Base-by-base conservation (phyloP, 2,329 filamentous ascomycete genomes). In the Xylariomycetidae sp. region DNA sequence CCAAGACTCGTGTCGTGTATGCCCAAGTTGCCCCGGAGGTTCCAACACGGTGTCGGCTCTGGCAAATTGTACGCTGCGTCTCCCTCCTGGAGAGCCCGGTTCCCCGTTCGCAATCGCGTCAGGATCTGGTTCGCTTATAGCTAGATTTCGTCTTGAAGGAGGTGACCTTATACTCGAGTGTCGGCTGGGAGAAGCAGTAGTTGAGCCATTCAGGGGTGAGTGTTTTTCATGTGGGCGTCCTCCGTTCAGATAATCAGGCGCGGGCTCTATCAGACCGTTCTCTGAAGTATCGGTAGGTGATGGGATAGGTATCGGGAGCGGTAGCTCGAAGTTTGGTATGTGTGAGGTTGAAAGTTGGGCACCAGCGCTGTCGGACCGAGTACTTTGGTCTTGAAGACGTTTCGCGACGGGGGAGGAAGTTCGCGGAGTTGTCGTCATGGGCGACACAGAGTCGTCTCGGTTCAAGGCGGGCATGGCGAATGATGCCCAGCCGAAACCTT, bases 1-100 rank as follows among this genome's bases (percentile, higher is more conserved):
- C 64, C 74, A 74, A 4, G 84, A 87, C 20, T 76, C 72, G 27
- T 82, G 72, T 38, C 80, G 71, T 19, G 72, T 75, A 44, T 80
- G 76, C 20, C 8, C 8, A 8, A 23, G 20, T 14, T 66, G 56
- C 14, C 59, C 45, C 6, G 70, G 61, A 5, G 68, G 61, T 20
- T 74, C 77, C 44, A 59, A 53, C 43, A 56, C 65, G 17, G 62
- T 58, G 31, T 77, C 69, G 11, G 72, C 64, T 18, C 77, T 71
- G 3, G 74, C 77, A 54, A 94, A 92, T 48, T 92, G 86, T 4
- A 94, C 85, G 53, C 82, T 90, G 36, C 76, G 74, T 31, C 78
- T 67, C n/a, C n/a, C n/a, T 14, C 69, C 67, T 11, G 68, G 66
- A 5, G 64, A 61, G 22, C 43, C 34, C n/a, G 49, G 44, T 26